Evolutionary conservation across 2,329 filamentous ascomycete species (phyloP).

Genomic region (Alternaria triticimaculans): DNA sequence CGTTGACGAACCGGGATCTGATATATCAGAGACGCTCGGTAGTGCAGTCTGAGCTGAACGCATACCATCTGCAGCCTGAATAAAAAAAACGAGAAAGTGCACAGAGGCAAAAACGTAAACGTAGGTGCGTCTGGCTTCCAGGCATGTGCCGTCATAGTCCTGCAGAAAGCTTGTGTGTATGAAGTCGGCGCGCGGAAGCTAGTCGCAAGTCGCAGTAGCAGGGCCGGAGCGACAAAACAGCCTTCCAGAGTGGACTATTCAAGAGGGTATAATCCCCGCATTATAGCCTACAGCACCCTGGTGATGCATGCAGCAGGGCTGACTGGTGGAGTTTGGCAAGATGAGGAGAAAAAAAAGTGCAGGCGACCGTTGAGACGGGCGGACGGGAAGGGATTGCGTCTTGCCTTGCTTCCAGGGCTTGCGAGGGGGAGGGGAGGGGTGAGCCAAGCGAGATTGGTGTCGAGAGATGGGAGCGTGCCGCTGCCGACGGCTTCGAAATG

Average conservation of each 20-base stretch:
- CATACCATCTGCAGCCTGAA: constrained; percentile 28
- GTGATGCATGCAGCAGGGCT: constrained; percentile 23
- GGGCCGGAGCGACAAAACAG: constrained; percentile 23
- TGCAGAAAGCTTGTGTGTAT: constrained; percentile 10
- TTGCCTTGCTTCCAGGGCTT: background rate
- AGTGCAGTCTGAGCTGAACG: constrained; percentile 13
- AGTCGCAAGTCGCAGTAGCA: constrained; percentile 14
- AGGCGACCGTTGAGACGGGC: constrained; percentile 35
- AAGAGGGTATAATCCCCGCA: constrained; percentile 39
- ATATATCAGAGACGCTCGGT: constrained; percentile 25
- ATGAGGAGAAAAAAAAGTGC: constrained; percentile 15
- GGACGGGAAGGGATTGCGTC: constrained; percentile 28
- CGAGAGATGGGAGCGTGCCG: constrained; percentile 8
- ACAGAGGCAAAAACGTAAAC: constrained; percentile 11
- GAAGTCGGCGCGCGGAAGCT: constrained; percentile 11
- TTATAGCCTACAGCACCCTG: constrained; percentile 31
- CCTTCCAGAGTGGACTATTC: constrained; percentile 22
- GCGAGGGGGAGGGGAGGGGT: constrained; percentile 4
- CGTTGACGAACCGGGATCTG: constrained; percentile 16
- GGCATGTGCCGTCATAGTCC: constrained; percentile 15
- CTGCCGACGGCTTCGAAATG: constrained; percentile 20
- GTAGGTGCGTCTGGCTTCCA: constrained; percentile 9
- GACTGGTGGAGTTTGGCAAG: constrained; percentile 4
- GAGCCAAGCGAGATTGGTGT: constrained; percentile 24
- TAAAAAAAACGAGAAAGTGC: constrained; percentile 9